Evolutionary conservation across 768 basidiomycete genomes (phyloP), one percentile per base, ranked within the genome.

Genomic region (Boletus vinaceobasis): DNA sequence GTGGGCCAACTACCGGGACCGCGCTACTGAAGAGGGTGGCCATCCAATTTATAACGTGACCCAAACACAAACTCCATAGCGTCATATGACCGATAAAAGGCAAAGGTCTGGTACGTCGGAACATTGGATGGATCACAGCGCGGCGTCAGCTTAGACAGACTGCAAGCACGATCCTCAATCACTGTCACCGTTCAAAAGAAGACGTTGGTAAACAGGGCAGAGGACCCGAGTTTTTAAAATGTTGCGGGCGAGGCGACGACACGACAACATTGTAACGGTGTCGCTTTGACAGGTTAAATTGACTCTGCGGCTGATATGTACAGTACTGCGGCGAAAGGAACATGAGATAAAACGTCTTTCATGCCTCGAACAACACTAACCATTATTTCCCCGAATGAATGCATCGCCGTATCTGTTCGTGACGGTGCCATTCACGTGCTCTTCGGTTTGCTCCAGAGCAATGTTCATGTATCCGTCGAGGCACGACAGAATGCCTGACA

Each of bases 381-480:
- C 93, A 71, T 95, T 96, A 71, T 95, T 95, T 33, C 93, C 93
- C 43, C 93, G 77, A 57, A 99, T 90, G 73, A 98, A 99, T 26
- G 94, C 88, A 71, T 99, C 95, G 2, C 96, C 94, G 63, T 96
- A 98, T 56, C 79, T 81, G 67, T 95, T 96, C 33, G 90, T 95
- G 45, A 90, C 80, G n/a, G 73, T 64, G 4, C 94, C 94, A 58
- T 90, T 87, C 10, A 95, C 91, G 70, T 94, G 85, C 73, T 99
- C 97, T 73, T 97, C 93, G 4, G 95, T 97, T 71, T 97, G 91
- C 73, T 99, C 97, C 35, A 98, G 74, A 14, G 93, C 97, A 47
- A 98, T 96, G 74, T 98, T 98, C 97, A 99, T 98, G 72, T 97
- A 98, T 0, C 95, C 95, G 72, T 98, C 97, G 23, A 98, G 80